Percentiles rank a stretch among this genome's conserved stretches.
These are phyloP conservation scores for Claviceps sp. DNA, from an alignment of 2,329 filamentous ascomycete genomes.

Conservation along the genomic window DNA sequence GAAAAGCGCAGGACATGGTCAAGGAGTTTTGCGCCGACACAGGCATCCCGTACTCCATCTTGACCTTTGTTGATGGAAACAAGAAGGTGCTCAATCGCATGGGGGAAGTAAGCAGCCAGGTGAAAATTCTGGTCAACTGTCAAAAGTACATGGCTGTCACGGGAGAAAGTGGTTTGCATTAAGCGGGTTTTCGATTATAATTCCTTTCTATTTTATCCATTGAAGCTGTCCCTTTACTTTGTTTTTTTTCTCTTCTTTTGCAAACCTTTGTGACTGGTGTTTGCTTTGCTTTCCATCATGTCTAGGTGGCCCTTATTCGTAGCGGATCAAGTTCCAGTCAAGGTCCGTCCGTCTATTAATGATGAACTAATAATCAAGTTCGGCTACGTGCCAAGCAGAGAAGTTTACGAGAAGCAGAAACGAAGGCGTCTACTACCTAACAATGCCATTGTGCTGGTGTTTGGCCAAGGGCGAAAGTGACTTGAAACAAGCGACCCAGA, in stretches of 20 bases:
- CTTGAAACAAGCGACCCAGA: too few relatives aligned
- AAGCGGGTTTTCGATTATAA: not conserved
- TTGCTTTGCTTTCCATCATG: not conserved
- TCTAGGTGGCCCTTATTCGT: not conserved
- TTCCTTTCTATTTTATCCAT: not conserved
- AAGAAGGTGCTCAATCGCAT: constrained; percentile 33
- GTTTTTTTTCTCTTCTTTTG: not conserved
- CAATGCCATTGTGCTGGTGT: too few relatives aligned
- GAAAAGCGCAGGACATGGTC: constrained; percentile 44
- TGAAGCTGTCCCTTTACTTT: not conserved
- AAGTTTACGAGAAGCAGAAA: too few relatives aligned
- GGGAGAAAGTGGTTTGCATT: constrained; percentile 27
- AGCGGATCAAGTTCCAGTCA: too few relatives aligned
- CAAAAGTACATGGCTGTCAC: constrained; percentile 36
- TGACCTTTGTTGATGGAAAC: constrained; percentile 51
- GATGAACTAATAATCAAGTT: too few relatives aligned
- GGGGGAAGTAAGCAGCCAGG: constrained; percentile 46
- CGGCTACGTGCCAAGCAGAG: too few relatives aligned
- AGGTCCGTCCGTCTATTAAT: too few relatives aligned
- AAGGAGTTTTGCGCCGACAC: constrained; percentile 52
- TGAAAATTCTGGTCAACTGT: constrained; percentile 45
- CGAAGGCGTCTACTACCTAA: too few relatives aligned
- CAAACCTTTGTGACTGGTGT: not conserved
- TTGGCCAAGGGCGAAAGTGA: too few relatives aligned
- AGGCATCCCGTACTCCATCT: constrained; percentile 46